Evolutionary conservation across 345 rosid species (phyloP), one percentile per base, ranked within the genome.

Genomic region (Litchi chinensis): DNA sequence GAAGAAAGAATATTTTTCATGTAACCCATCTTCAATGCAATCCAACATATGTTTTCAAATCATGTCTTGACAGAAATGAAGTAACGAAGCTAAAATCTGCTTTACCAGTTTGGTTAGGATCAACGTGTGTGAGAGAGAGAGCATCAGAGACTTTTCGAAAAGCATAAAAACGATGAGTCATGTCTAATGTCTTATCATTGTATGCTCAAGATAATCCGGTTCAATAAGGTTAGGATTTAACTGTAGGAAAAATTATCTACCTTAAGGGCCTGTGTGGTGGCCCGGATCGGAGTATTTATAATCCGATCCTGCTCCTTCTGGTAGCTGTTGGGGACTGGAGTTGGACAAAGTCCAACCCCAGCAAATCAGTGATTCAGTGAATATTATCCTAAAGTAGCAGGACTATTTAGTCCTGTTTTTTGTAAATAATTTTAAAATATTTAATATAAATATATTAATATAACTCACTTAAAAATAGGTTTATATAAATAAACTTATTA

Each of bases 21-120:
- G 70, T 43, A 50, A 44, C 37, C 79, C 79, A 75, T 80, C 32
- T 68, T 68, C 21, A 16, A 68, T 26, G 63, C 76, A 69, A 62
- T 22, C 70, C 71, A 63, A 39, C 7, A 74, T 50, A 46, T 48
- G 78, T 24, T 62, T 65, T 69, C 76, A 62, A 75, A 75, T 80
- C 71, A 68, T 69, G 76, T 50, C 75, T 63, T 50, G 40, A 13
- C n/a, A n/a, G 11, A 70, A n/a, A 70, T 48, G 37, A 50, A 50
- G 62, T 48, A 48, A 48, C 12, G 54, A 48, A 48, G 54, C 13
- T 48, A 1, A 11, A 48, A 48, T 48, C 54, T 48, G 11, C 15
- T 48, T 48, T 48, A 48, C 54, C 13, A 48, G 54, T 48, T 12
- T 48, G 54, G 63, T 19, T 57, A 21, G 3, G 37, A 32, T 21